Conservation (phyloP, 1,139 yeast genomes). For the Sugiyamaella xylanicola region DNA sequence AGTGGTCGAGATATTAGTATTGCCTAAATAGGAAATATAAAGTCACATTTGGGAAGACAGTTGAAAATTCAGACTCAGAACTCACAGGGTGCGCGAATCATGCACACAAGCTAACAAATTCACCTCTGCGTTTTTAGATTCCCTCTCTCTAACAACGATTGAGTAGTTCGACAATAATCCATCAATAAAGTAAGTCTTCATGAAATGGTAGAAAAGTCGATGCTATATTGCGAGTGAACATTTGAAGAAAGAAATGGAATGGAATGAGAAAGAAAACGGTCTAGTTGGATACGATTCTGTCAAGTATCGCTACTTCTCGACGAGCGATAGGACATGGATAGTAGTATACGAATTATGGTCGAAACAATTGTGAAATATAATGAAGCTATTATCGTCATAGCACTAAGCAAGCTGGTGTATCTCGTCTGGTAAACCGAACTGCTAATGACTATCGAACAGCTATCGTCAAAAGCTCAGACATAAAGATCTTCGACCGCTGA, state of each 20-base stretch:
- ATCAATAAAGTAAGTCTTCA: conserved; percentile 12
- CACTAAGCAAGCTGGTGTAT: no score
- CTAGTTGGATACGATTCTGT: background rate
- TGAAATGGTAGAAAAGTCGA: background rate
- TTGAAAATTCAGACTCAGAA: conserved; percentile 13
- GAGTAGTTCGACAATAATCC: conserved; percentile 15
- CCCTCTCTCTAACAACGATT: conserved; percentile 15
- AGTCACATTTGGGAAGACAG: conserved; percentile 3
- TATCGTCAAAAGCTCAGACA: no score
- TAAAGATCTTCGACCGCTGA: no score
- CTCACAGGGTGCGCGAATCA: conserved; percentile 6
- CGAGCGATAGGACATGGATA: no score
- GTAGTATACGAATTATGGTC: no score
- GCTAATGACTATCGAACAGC: no score
- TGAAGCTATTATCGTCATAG: no score
- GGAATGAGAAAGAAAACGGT: background rate
- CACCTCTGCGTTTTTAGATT: conserved; percentile 12
- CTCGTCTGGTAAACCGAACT: no score
- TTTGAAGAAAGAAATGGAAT: background rate
- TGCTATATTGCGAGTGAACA: background rate
- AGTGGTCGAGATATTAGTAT: no score
- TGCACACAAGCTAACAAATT: conserved; percentile 7
- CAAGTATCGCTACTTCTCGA: no score
- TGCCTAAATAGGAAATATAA: conserved; percentile 6
- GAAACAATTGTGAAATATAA: no score